Evolutionary conservation across 768 basidiomycete species (phyloP), one percentile per base, ranked within the genome.

Genomic region (Calocera viscosa): DNA sequence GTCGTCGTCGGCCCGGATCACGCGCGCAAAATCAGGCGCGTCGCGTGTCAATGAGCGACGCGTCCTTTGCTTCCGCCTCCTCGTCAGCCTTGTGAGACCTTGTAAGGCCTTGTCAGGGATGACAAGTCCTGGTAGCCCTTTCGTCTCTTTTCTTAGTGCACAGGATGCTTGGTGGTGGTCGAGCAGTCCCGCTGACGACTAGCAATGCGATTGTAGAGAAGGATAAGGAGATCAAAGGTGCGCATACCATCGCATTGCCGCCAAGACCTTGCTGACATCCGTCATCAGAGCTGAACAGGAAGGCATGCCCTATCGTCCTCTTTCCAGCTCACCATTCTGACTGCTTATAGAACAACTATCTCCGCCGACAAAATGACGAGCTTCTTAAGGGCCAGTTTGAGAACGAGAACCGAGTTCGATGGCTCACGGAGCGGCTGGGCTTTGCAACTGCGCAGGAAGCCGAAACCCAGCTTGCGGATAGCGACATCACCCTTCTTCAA

Each of bases 11-110:
- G 30, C 53, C 30, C 26, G 30, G 53, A 60, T 60, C 53, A 60
- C 53, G 53, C 53, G 53, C 53, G 7, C 14, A 26, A 60, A 60
- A 60, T 60, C 53, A 60, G 53, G 11, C 53, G 53, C 53, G 53
- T 60, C 53, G 53, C 53, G 53, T 60, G 30, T 60, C 14, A 60
- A 60, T 60, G 53, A 60, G 53, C 53, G 53, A 60, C 53, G 53
- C 53, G 53, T 47, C 43, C 8, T 60, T 60, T 60, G 53, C 53
- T 60, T 30, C 53, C 53, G 53, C 10, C 10, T 10, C 30, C 2
- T 60, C 5, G 26, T 5, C 2, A 16, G 24, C 53, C 53, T 60
- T 60, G 7, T 19, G 24, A 22, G 53, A 14, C 26, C 53, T 26
- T 60, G 10, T 32, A 60, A 60, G 8, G 43, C 43, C 24, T 47